A percentile compares a stretch with the other conserved stretches of the same genome.
phyloP scores from a whole-genome alignment of 2,329 filamentous ascomycete species.

The Salinomyces thailandicus region DNA sequence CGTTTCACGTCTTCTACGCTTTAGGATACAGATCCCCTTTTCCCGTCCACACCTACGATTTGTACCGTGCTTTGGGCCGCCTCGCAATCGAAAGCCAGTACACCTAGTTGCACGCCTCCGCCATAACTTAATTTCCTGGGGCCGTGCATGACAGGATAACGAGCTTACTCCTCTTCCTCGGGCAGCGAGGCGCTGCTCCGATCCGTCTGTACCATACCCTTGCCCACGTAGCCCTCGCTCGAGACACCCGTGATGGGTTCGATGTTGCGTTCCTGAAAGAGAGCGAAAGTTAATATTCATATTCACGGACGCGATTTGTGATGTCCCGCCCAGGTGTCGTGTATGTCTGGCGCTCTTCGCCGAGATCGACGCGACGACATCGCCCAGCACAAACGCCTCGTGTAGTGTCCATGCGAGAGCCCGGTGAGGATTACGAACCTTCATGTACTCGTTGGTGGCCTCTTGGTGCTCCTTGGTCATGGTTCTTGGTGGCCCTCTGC shows the following conservation, averaged over 20 bases:
- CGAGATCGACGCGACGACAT: too few relatives aligned
- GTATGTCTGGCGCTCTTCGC: too few relatives aligned
- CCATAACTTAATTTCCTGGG: too few relatives aligned
- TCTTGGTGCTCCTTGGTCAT: slow-evolving; percentile 98
- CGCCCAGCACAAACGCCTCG: too few relatives aligned
- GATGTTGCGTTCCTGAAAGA: slow-evolving; percentile 62
- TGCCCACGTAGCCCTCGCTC: slow-evolving; percentile 66
- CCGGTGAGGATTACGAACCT: too few relatives aligned
- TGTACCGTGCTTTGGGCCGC: too few relatives aligned
- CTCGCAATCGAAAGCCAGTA: too few relatives aligned
- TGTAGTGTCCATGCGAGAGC: too few relatives aligned
- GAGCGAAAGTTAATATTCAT: neutral
- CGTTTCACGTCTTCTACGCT: neutral
- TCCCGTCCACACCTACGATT: neutral
- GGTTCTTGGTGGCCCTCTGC: slow-evolving; percentile 62
- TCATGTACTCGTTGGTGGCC: slow-evolving; percentile 85
- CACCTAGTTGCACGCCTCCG: too few relatives aligned
- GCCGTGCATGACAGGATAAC: too few relatives aligned
- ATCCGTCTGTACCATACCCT: slow-evolving; percentile 62
- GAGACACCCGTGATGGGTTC: slow-evolving; percentile 80
- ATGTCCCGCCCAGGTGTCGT: too few relatives aligned
- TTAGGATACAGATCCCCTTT: neutral
- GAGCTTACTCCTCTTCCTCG: neutral
- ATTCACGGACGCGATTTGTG: too few relatives aligned
- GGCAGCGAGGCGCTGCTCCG: slow-evolving; percentile 10